These are phyloP conservation scores for Larix kaempferi DNA, from an alignment of 75 land plant species.

Conservation along the genomic window DNA sequence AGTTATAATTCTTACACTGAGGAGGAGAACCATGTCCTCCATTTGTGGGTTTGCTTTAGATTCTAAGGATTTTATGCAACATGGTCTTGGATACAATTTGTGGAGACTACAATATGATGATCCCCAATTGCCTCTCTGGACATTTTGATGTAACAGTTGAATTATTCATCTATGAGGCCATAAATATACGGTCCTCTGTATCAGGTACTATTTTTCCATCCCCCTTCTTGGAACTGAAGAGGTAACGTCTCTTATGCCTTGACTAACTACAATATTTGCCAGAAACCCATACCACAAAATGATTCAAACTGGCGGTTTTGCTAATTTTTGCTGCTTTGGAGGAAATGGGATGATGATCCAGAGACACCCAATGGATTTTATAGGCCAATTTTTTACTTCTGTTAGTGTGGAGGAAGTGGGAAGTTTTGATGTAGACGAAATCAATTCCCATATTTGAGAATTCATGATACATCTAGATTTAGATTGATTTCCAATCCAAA, in stretches of 20 bases:
- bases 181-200: slow-evolving; percentile 12
- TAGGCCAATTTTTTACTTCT: neutral
- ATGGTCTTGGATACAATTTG: too few species aligned
- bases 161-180: slow-evolving; percentile 28
- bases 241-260: neutral
- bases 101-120: too few species aligned
- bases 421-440: neutral
- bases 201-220: slow-evolving; percentile 18
- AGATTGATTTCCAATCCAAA: too few species aligned
- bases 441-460: neutral
- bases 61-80: too few species aligned
- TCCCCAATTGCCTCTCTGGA: too few species aligned
- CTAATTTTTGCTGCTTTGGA: neutral
- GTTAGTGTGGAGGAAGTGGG: neutral
- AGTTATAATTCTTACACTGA: too few species aligned
- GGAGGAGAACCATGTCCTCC: too few species aligned
- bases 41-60: too few species aligned
- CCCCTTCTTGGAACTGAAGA: slow-evolving; percentile 6
- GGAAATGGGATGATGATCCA: neutral
- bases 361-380: neutral
- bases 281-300: too few species aligned
- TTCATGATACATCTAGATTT: neutral
- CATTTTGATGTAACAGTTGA: too few species aligned
- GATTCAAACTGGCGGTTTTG: neutral
- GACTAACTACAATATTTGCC: neutral